Evolutionary conservation across 306 rosid genomes (phyloP), one percentile per base, ranked within the genome.

Genomic region (Prunus mongolica): DNA sequence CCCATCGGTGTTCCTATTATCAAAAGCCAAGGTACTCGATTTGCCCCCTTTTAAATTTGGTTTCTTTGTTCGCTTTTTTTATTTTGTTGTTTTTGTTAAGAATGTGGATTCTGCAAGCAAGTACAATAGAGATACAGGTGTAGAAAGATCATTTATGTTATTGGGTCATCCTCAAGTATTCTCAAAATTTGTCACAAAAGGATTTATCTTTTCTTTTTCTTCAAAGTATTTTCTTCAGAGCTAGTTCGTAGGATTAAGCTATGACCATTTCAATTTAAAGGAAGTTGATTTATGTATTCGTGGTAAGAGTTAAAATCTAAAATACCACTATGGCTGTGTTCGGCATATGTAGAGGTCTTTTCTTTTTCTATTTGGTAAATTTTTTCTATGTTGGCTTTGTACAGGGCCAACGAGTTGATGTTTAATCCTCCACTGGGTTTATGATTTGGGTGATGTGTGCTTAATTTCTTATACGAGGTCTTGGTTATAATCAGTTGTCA

Each of bases 21-120:
- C 45, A 83, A 77, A 67, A 89, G 91, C 84, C 88, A 84, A 79
- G 82, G 97, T 93, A 81, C 73, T 45, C 14, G 12, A 45, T 10
- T 57, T 46, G 5, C 47, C 45, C 8, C 16, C 13, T 30, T 46
- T 57, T 34, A 4, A 66, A 30, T 46, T 67, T 30, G 6, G 64
- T 71, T 49, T 69, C 3, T 13, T 20, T 20, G 5, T 12, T 38
- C 0, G 25, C 18, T 14, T 45, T 58, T 6, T 49, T 11, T 22
- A 28, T 2, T 9, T 30, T 60, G 18, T 34, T 34, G 41, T 34
- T 38, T 34, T 30, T 57, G 15, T 18, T 2, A 47, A 47, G 51
- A 47, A 47, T 47, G 51, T 47, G 12, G 51, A 47, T 47, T 47
- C 5, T 47, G 14, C 14, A 47, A 47, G 51, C 1, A 13, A 47